Percentiles rank a stretch among this genome's conserved stretches.
Evolutionary conservation across 2,329 filamentous ascomycete genomes (phyloP).

Genomic region (Penicillium rolfsii): DNA sequence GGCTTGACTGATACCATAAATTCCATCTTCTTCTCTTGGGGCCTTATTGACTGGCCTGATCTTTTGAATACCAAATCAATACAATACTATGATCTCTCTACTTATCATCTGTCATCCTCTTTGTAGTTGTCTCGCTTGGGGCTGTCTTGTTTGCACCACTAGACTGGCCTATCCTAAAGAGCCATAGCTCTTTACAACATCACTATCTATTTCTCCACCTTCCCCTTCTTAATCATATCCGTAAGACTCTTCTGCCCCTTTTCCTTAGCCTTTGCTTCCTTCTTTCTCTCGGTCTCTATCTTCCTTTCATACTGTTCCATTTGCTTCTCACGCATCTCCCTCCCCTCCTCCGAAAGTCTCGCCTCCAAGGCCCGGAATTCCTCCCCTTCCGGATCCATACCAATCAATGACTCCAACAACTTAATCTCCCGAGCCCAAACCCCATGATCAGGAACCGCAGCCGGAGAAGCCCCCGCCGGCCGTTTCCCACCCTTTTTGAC

Average conservation of each 20-base stretch:
- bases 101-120: neutral
- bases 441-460: slow-evolving; percentile 71
- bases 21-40: slow-evolving; percentile 15
- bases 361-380: slow-evolving; percentile 70
- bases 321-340: slow-evolving; percentile 71
- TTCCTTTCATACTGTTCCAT: slow-evolving; percentile 80
- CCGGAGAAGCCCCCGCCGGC: slow-evolving; percentile 27
- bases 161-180: neutral
- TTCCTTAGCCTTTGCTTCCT: slow-evolving; percentile 50
- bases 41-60: slow-evolving; percentile 20
- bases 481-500: slow-evolving; percentile 27
- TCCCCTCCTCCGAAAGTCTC: slow-evolving; percentile 69
- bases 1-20: slow-evolving; percentile 31
- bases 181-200: neutral
- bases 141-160: neutral
- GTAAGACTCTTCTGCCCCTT: slow-evolving; percentile 42
- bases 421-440: slow-evolving; percentile 96
- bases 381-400: slow-evolving; percentile 74
- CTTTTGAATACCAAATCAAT: slow-evolving; percentile 4
- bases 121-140: neutral
- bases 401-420: slow-evolving; percentile 83
- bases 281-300: slow-evolving; percentile 60
- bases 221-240: slow-evolving; percentile 35
- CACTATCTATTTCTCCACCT: neutral
- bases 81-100: slow-evolving; percentile 4